Evolutionary conservation across 805 yeast genomes (phyloP).

Genomic region (Saccharomycopsis fodiens): DNA sequence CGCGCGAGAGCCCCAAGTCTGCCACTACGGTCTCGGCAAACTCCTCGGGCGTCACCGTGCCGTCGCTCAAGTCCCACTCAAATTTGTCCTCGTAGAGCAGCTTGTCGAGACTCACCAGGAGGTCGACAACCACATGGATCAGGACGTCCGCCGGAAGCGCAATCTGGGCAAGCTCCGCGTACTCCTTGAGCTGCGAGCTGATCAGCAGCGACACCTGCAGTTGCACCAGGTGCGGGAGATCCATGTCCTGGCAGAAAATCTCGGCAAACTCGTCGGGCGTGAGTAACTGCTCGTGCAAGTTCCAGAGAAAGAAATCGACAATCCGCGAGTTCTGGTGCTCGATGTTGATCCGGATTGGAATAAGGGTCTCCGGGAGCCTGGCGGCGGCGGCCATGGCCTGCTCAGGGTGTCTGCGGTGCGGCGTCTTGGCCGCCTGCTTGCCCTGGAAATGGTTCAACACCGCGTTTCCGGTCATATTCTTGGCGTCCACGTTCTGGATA

Average conservation of each 20-base stretch:
- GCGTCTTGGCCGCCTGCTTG: slow-evolving; percentile 34
- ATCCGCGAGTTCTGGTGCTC: slow-evolving; percentile 50
- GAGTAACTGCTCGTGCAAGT: slow-evolving; percentile 51
- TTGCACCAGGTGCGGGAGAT: slow-evolving; percentile 61
- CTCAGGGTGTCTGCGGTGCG: slow-evolving; percentile 29
- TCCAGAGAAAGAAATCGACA: slow-evolving; percentile 71
- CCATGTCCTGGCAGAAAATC: slow-evolving; percentile 75
- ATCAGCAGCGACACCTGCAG: slow-evolving; percentile 61
- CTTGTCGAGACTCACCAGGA: slow-evolving; percentile 77
- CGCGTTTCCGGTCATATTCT: slow-evolving; percentile 21
- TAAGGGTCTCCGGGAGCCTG: slow-evolving; percentile 34
- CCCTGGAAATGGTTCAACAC: slow-evolving; percentile 30
- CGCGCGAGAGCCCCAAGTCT: slow-evolving; percentile 78
- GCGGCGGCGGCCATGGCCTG: slow-evolving; percentile 23
- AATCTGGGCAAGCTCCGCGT: slow-evolving; percentile 51
- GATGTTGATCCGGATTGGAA: slow-evolving; percentile 60
- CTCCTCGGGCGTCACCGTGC: slow-evolving; percentile 61
- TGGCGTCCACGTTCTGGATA: slow-evolving; percentile 19
- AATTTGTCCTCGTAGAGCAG: slow-evolving; percentile 84
- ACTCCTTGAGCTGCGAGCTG: slow-evolving; percentile 74
- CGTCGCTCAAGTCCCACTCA: slow-evolving; percentile 78
- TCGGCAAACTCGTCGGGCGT: slow-evolving; percentile 72
- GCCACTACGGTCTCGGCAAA: slow-evolving; percentile 78
- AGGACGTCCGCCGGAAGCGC: slow-evolving; percentile 61
- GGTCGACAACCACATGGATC: slow-evolving; percentile 69